A percentile compares a stretch with the other conserved stretches of the same genome.
Evolutionary conservation across 179 eudicot genomes (phyloP).

Genomic region (Beta corolliflora): DNA sequence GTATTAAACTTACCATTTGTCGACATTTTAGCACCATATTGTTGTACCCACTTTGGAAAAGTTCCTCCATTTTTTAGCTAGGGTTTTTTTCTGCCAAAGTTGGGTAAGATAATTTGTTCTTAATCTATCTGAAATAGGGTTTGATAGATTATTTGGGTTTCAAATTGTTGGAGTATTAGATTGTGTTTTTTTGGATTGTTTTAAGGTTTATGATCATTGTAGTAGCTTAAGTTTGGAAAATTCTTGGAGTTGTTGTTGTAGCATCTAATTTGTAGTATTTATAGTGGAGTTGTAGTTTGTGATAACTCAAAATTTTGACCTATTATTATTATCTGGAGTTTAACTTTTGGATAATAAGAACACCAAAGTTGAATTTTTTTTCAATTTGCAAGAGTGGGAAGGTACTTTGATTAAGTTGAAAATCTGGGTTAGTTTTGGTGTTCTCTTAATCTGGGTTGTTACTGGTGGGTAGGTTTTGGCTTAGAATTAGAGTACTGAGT

Average conservation of each 20-base stretch:
- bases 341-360: neutral
- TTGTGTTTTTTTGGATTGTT: neutral
- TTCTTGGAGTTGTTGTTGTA: conserved; percentile 15
- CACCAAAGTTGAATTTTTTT: neutral
- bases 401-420: neutral
- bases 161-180: neutral
- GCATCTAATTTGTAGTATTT: neutral
- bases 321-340: neutral
- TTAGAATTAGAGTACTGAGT: neutral
- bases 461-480: neutral
- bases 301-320: neutral
- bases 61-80: conserved; percentile 19
- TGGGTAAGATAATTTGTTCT: conserved; percentile 16
- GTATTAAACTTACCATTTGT: neutral
- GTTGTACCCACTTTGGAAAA: conserved; percentile 8
- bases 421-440: neutral
- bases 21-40: conserved; percentile 18
- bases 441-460: conserved; percentile 15
- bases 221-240: neutral
- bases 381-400: neutral
- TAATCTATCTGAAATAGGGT: neutral
- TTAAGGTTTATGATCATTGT: conserved; percentile 3
- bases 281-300: conserved; percentile 4
- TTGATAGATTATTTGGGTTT: neutral
- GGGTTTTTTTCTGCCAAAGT: conserved; percentile 27